These are phyloP conservation scores for Leersia perrieri DNA, from an alignment of 176 grass and related monocot genomes.

Conservation along the genomic window DNA sequence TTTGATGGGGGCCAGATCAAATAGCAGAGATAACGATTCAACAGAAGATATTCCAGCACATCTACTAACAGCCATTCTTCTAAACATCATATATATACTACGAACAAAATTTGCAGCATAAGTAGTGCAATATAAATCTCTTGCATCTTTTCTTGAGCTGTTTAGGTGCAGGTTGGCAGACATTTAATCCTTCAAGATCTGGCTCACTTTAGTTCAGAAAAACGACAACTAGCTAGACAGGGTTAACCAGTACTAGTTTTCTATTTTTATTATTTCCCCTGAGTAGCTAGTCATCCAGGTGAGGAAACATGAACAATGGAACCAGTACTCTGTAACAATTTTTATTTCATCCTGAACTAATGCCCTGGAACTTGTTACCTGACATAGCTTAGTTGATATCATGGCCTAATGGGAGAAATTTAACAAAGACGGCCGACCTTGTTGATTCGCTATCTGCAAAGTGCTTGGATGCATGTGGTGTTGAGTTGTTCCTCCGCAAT, in stretches of 20 bases:
- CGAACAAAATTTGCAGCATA: neutral
- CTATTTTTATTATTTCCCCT: neutral
- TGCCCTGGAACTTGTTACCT: constrained; percentile 7
- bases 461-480: constrained; percentile 31
- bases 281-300: neutral
- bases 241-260: neutral
- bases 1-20: constrained; percentile 17
- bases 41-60: neutral
- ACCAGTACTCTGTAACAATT: neutral
- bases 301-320: neutral
- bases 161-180: neutral
- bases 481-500: constrained; percentile 29
- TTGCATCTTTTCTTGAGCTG: neutral
- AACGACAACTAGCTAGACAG: neutral
- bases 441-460: neutral
- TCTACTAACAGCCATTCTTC: neutral
- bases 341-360: neutral
- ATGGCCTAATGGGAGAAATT: constrained; percentile 15
- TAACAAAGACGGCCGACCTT: constrained; percentile 37
- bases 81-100: neutral
- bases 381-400: neutral
- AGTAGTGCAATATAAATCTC: neutral
- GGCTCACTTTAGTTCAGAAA: neutral
- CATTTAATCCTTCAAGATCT: neutral
- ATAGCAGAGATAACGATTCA: neutral